phyloP scores from a whole-genome alignment of 2,329 filamentous ascomycete genomes.

The Rutstroemia sp. region DNA sequence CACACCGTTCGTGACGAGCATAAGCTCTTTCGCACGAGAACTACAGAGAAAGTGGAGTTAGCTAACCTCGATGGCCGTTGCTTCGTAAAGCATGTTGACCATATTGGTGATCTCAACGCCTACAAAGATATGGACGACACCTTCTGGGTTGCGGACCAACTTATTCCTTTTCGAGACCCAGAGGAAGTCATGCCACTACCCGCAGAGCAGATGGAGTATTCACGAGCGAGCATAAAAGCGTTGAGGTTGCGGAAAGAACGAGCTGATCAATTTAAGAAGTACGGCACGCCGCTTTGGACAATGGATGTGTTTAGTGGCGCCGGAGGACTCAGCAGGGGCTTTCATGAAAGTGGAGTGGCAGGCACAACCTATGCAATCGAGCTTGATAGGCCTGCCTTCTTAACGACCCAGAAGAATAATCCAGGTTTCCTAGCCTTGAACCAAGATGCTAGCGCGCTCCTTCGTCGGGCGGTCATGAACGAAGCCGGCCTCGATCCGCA shows the following conservation, averaged over 20 bases:
- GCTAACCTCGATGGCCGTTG: constrained; percentile 15
- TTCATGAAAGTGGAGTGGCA: constrained; percentile 7
- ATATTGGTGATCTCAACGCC: constrained; percentile 13
- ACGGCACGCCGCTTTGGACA: not conserved
- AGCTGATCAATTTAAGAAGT: constrained; percentile 1
- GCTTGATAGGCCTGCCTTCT: constrained; percentile 1
- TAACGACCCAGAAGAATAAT: not conserved
- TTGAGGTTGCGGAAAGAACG: not conserved
- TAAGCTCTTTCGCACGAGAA: constrained; percentile 8
- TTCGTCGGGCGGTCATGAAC: not conserved
- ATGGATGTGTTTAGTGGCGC: constrained; percentile 10
- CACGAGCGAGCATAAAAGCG: not conserved
- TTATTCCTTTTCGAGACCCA: not conserved
- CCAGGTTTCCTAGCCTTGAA: not conserved
- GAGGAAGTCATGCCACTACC: not conserved
- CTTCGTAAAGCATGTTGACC: constrained; percentile 8
- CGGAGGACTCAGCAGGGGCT: constrained; percentile 10
- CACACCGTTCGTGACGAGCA: constrained; percentile 11
- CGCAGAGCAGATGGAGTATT: not conserved
- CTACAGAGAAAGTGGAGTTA: not conserved
- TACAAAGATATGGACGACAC: constrained; percentile 16
- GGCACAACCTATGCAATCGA: constrained; percentile 8
- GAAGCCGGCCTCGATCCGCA: not conserved
- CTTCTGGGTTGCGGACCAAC: constrained; percentile 15
- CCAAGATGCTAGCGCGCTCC: constrained; percentile 2